Base-by-base conservation (phyloP, 139 green algal genomes). In the Micractinium conductrix region DNA sequence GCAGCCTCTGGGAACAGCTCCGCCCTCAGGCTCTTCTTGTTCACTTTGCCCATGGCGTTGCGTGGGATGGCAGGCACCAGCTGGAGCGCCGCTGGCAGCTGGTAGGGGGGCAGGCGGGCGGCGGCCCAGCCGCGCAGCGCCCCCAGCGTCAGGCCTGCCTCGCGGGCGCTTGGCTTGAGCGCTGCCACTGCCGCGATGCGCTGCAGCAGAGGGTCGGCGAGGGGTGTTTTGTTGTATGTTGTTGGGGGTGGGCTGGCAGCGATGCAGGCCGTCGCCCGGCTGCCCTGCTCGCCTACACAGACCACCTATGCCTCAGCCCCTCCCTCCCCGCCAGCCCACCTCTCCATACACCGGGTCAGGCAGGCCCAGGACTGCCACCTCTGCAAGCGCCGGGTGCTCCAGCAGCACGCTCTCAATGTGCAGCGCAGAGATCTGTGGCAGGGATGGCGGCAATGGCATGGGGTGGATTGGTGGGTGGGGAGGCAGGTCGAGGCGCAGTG, bases 21-120 rank as follows among this genome's bases (percentile, higher is more conserved):
- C 84, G 86, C 38, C 37, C 88, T 74, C 72, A 98, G 83, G 75
- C 91, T 72, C 87, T 95, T 94, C 84, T 98, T 98, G 92, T 98
- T 99, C 19, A 99, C 89, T 85, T 99, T 99, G 71, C 97, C 97
- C 97, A 99, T 99, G 4, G 96, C 94, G 78, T 99, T 99, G 43
- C 97, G 86, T 0, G 94, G 95, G 38, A 99, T 90, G 6, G 80
- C 50, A 0, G 89, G 79, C 19, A 97, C 74, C 50, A 95, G 2
- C n/a, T 74, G 16, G 33, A 97, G n/a, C 33, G 58, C 26, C 30
- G 62, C 60, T 1, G 95, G 94, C 35, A 95, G 48, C 80, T 98
- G 94, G 76, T 98, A 97, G 0, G 80, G 44, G 24, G 96, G 83
- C 75, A 98, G 82, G n/a, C 73, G 58, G 5, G 87, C 63, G 2